Conservation (phyloP, 495 filamentous ascomycete genomes). For the Chaetomium tenue region DNA sequence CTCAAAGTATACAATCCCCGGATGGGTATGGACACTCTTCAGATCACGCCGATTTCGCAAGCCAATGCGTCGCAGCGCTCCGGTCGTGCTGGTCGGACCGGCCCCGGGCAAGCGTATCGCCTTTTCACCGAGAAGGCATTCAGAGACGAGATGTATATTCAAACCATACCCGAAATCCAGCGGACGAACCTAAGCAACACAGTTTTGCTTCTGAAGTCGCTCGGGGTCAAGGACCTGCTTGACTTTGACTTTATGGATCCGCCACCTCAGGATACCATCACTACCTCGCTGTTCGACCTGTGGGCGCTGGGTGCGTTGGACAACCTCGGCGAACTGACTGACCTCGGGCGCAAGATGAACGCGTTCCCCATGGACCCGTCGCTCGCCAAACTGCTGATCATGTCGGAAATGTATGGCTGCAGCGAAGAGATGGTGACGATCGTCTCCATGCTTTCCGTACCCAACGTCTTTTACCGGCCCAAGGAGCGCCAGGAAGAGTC, state of each 20-base stretch:
- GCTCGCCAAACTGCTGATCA: constrained; percentile 91
- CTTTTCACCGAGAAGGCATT: constrained; percentile 94
- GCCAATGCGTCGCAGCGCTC: constrained; percentile 93
- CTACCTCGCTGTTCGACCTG: constrained; percentile 94
- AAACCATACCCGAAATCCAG: constrained; percentile 98
- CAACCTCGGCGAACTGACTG: constrained; percentile 89
- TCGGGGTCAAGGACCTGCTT: constrained; percentile 90
- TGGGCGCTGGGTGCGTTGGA: constrained; percentile 95
- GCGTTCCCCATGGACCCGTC: constrained; percentile 96
- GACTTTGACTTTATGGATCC: constrained; percentile 99
- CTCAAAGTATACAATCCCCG: constrained; percentile 97
- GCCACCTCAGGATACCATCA: constrained; percentile 96
- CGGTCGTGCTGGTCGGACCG: constrained; percentile 90
- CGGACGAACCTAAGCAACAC: constrained; percentile 94
- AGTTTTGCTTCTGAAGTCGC: constrained; percentile 86
- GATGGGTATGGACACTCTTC: constrained; percentile 99
- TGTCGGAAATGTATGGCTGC: constrained; percentile 78
- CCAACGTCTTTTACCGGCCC: constrained; percentile 94
- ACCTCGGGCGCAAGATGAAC: constrained; percentile 87
- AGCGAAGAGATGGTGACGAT: constrained; percentile 98
- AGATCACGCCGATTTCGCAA: constrained; percentile 97
- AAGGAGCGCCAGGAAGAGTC: constrained; percentile 97
- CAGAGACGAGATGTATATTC: constrained; percentile 94
- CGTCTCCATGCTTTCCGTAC: constrained; percentile 96
- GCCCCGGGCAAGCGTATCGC: constrained; percentile 92